Conservation (phyloP, 176 grass and related monocot species). For the Oryza meyeriana region DNA sequence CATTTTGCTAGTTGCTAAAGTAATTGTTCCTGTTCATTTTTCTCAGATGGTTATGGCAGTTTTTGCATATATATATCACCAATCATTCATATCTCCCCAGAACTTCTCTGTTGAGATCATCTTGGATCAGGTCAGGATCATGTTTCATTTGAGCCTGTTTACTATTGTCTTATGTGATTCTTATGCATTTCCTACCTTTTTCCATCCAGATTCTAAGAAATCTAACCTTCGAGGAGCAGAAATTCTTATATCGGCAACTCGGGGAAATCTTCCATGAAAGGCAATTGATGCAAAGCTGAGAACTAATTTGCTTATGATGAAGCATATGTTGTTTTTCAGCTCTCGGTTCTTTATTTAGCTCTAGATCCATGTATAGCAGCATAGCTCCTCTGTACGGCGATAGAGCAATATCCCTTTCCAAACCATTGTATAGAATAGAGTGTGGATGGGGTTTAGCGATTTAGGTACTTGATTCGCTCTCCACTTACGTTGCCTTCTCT, state of each 20-base stretch:
- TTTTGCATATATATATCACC: slow-evolving; percentile 98
- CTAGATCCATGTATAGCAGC: slow-evolving; percentile 47
- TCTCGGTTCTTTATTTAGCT: slow-evolving; percentile 16
- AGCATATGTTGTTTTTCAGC: slow-evolving; percentile 18
- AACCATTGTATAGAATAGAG: slow-evolving; percentile 48
- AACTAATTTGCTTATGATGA: slow-evolving; percentile 6
- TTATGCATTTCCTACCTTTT: slow-evolving; percentile 4
- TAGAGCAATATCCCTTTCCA: slow-evolving; percentile 21
- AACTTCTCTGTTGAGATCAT: slow-evolving; percentile 78
- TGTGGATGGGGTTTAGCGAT: slow-evolving; percentile 39
- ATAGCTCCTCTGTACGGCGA: slow-evolving; percentile 18
- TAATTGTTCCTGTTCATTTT: slow-evolving; percentile 21
- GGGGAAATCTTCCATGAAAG: slow-evolving; percentile 54
- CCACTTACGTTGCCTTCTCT: slow-evolving; percentile 24
- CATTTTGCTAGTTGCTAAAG: slow-evolving; percentile 8
- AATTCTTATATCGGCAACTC: slow-evolving; percentile 71
- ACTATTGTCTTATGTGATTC: neutral
- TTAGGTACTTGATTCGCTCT: slow-evolving; percentile 41
- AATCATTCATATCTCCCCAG: slow-evolving; percentile 84
- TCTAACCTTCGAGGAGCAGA: slow-evolving; percentile 82
- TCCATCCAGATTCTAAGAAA: slow-evolving; percentile 63
- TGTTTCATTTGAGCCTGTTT: neutral
- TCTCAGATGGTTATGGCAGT: slow-evolving; percentile 99
- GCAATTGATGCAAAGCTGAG: slow-evolving; percentile 54
- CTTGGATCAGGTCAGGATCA: slow-evolving; percentile 73